Evolutionary conservation across 805 yeast species (phyloP).

Genomic region (Metschnikowia colocasiae): DNA sequence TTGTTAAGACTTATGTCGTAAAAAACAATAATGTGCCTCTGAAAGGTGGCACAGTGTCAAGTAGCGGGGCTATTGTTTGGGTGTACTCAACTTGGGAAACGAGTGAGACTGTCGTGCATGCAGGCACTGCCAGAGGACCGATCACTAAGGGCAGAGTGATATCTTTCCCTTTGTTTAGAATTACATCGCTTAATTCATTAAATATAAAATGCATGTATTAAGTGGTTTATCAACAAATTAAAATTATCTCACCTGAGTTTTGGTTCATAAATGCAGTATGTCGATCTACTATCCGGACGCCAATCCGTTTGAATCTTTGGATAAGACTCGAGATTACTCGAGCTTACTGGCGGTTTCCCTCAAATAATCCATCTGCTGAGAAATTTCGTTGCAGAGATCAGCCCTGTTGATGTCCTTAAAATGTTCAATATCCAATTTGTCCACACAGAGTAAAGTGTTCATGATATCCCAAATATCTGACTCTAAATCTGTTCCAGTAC

Average conservation of each 20-base stretch:
- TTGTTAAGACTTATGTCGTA: not conserved
- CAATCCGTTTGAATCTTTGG: not conserved
- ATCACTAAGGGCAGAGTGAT: not conserved
- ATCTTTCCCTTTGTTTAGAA: not conserved
- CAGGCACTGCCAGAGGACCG: not conserved
- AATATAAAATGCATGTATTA: too few species aligned
- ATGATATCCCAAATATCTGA: slow-evolving; percentile 56
- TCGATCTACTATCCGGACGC: not conserved
- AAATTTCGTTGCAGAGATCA: slow-evolving; percentile 50
- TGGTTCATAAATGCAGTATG: not conserved
- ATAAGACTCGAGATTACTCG: slow-evolving; percentile 21
- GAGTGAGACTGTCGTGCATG: not conserved
- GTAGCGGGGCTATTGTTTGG: not conserved
- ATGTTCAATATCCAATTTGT: slow-evolving; percentile 41
- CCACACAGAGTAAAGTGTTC: slow-evolving; percentile 52
- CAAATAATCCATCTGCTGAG: slow-evolving; percentile 43
- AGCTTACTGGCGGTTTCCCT: slow-evolving; percentile 24
- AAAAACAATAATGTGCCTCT: not conserved
- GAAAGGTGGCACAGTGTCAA: not conserved
- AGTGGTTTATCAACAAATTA: too few species aligned
- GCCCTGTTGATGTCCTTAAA: slow-evolving; percentile 40
- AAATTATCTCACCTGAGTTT: not conserved
- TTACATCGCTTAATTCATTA: not conserved
- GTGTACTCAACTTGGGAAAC: not conserved
- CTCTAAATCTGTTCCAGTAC: slow-evolving; percentile 57